Base-by-base conservation (phyloP, 306 rosid species). In the Quercus robur region DNA sequence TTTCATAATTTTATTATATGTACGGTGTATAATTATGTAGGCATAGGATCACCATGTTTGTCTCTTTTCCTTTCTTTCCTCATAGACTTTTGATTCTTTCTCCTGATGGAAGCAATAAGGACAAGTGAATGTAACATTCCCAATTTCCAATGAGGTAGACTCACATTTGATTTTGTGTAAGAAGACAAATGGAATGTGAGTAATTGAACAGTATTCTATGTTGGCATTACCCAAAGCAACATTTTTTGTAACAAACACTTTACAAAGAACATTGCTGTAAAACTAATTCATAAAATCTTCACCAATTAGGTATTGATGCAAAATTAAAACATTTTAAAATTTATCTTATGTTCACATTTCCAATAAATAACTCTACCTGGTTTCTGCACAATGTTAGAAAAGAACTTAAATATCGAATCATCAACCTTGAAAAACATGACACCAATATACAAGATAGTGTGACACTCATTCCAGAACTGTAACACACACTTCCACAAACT, bases 371-470 rank as follows among this genome's bases (percentile, higher is more conserved):
- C 54, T 68, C 54, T 30, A 31, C n/a, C 20, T 38, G 26, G 5
- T 68, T 64, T 35, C 52, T 68, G 72, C 72, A 68, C 72, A 68
- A 35, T 35, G 3, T 33, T 7, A 8, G 61, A 73, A 44, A 78
- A 78, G 14, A 64, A 71, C 62, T 80, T 82, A 85, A 82, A 72
- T 67, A 83, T 61, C 77, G 69, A 84, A 62, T 83, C 80, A 84
- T 80, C 78, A 87, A 88, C 83, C 90, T 59, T 84, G 75, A 85
- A 79, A 56, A 85, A 84, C 70, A 77, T 61, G 56, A 83, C 77
- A 86, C 79, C 81, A 62, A 88, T 88, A 90, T 90, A 84, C 93
- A 90, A 86, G 88, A 86, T 77, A 78, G 70, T 72, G 81, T 61
- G 84, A 81, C 85, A 81, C 71, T 35, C 15, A 76, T 80, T 61